These are phyloP conservation scores for Chamaecyparis obtusa DNA, from an alignment of 75 land plant species.

Conservation along the genomic window DNA sequence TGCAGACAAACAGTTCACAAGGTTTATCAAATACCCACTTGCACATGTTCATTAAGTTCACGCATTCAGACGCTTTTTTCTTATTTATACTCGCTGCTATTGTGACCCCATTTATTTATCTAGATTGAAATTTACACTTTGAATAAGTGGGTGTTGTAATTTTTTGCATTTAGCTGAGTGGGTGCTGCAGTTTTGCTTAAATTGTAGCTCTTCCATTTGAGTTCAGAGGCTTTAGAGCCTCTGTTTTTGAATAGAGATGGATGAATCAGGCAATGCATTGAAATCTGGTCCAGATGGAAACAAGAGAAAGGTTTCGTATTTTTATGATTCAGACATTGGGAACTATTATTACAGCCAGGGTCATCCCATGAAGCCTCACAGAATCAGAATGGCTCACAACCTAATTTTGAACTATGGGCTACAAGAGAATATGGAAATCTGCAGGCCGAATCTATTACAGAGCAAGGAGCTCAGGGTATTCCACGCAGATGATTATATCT, in stretches of 20 bases:
- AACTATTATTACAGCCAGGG: conserved; percentile 62
- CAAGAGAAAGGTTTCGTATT: conserved; percentile 46
- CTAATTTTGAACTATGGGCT: conserved; percentile 43
- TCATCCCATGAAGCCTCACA: conserved; percentile 62
- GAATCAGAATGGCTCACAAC: conserved; percentile 55
- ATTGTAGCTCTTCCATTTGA: background rate
- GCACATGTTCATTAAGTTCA: background rate
- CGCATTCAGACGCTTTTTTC: background rate
- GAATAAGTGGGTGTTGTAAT: background rate
- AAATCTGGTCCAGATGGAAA: conserved; percentile 28
- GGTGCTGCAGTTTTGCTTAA: background rate
- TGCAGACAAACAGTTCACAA: background rate
- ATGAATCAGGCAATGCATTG: conserved; percentile 7
- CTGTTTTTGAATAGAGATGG: background rate
- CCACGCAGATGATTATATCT: conserved; percentile 50
- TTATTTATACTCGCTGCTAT: background rate
- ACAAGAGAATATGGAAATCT: conserved; percentile 37
- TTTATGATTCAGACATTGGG: conserved; percentile 46
- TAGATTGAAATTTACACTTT: background rate
- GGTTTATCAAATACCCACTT: background rate
- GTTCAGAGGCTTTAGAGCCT: background rate
- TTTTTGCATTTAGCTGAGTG: background rate
- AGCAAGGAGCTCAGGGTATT: conserved; percentile 40
- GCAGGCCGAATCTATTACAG: conserved; percentile 32
- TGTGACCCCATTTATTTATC: background rate